Conservation (phyloP, 2,329 filamentous ascomycete species). For the Amylocarpus encephaloides region DNA sequence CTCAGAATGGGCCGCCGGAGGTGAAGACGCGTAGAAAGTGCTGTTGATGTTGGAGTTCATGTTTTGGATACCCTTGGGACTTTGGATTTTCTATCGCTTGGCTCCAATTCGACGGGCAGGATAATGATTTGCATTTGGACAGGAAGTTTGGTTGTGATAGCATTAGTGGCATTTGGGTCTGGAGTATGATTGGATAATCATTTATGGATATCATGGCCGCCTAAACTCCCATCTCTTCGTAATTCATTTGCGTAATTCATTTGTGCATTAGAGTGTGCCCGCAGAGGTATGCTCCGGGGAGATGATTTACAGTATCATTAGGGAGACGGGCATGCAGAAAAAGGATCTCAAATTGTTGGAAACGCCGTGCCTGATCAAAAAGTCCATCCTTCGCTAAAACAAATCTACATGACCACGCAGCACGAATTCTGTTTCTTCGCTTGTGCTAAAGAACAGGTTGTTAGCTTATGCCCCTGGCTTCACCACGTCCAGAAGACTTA, state of each 20-base stretch:
- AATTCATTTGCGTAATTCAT: too few relatives aligned
- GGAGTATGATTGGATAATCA: neutral
- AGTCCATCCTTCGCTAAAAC: neutral
- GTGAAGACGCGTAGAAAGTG: constrained; percentile 30
- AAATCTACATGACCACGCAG: constrained; percentile 59
- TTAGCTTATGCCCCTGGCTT: neutral
- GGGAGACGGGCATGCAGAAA: too few relatives aligned
- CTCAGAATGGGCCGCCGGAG: constrained; percentile 18
- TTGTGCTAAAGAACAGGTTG: constrained; percentile 39
- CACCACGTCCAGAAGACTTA: constrained; percentile 34
- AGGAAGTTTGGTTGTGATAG: constrained; percentile 9
- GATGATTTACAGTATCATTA: too few relatives aligned
- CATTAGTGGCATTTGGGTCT: constrained; percentile 13
- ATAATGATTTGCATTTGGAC: constrained; percentile 21
- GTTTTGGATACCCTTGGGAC: constrained; percentile 19
- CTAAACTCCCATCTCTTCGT: too few relatives aligned
- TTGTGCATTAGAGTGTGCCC: too few relatives aligned
- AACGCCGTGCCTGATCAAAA: constrained; percentile 12
- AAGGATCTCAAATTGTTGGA: constrained; percentile 13
- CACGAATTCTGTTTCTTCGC: constrained; percentile 79
- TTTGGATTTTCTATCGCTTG: constrained; percentile 14
- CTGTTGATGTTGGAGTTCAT: constrained; percentile 19
- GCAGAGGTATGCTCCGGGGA: too few relatives aligned
- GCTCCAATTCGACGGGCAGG: constrained; percentile 5
- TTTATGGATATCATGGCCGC: neutral